phyloP scores from a whole-genome alignment of 1,284 basidiomycete genomes.

The Rhodotorula sp. region DNA sequence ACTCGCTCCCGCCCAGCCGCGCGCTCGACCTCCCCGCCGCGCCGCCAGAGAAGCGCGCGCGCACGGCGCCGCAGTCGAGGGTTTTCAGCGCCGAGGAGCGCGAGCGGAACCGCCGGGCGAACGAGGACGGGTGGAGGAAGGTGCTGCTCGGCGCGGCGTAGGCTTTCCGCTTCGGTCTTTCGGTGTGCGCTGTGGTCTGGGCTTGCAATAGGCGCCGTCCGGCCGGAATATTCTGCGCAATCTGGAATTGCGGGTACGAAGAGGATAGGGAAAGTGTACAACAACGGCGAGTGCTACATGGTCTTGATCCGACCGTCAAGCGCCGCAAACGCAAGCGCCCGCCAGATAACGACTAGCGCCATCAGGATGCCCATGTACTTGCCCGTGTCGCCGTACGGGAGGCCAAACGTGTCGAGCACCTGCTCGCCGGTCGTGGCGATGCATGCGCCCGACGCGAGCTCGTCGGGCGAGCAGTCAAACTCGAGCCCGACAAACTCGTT shows the following conservation, averaged over 20 bases:
- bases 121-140: constrained; percentile 19
- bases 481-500: constrained; percentile 52
- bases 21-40: not conserved
- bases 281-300: not conserved
- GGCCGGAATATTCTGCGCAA: too few species aligned
- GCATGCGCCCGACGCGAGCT: constrained; percentile 51
- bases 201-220: too few species aligned
- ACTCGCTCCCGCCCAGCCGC: constrained; percentile 14
- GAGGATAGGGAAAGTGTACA: not conserved
- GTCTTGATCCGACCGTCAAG: not conserved
- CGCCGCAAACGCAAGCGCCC: constrained; percentile 17
- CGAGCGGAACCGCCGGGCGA: constrained; percentile 10
- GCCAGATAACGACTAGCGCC: constrained; percentile 40
- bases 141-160: constrained; percentile 25
- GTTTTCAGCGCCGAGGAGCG: constrained; percentile 15
- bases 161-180: too few species aligned
- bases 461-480: constrained; percentile 51
- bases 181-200: too few species aligned
- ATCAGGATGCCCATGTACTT: constrained; percentile 52
- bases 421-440: constrained; percentile 53
- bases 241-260: too few species aligned
- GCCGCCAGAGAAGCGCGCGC: not conserved
- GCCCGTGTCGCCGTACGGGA: constrained; percentile 28
- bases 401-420: constrained; percentile 44
- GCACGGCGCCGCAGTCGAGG: constrained; percentile 15